phyloP scores from a whole-genome alignment of 169 alveolate species.

The Plasmodium yoelii region DNA sequence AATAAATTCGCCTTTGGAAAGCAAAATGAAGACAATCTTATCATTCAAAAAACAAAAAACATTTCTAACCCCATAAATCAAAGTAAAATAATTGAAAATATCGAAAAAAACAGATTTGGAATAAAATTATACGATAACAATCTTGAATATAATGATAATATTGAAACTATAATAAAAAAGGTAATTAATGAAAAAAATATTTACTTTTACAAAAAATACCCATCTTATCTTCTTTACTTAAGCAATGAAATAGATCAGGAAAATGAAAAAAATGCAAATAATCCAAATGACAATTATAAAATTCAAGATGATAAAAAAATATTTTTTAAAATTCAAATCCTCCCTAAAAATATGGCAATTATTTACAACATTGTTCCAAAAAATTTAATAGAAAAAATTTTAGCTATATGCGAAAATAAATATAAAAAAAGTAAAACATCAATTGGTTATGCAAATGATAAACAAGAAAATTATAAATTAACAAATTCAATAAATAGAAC shows the following conservation, averaged over 20 bases:
- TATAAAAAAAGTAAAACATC: slow-evolving; percentile 72
- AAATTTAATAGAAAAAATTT: slow-evolving; percentile 54
- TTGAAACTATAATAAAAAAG: slow-evolving; percentile 37
- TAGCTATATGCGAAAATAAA: slow-evolving; percentile 49
- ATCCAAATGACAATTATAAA: slow-evolving; percentile 15
- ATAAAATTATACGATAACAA: slow-evolving; percentile 50
- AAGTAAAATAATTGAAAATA: slow-evolving; percentile 3
- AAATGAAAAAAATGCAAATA: slow-evolving; percentile 9
- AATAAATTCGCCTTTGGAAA: too few species aligned
- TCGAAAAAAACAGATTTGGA: slow-evolving; percentile 27
- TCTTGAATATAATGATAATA: slow-evolving; percentile 50
- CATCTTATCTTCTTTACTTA: slow-evolving; percentile 44
- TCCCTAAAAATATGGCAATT: slow-evolving; percentile 46
- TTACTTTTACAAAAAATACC: slow-evolving; percentile 53
- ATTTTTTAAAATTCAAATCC: slow-evolving; percentile 58
- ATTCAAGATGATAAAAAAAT: slow-evolving; percentile 35
- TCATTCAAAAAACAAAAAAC: too few species aligned
- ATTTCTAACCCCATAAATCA: too few species aligned
- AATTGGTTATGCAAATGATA: slow-evolving; percentile 50
- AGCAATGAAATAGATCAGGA: slow-evolving; percentile 21
- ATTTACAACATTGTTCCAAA: slow-evolving; percentile 42
- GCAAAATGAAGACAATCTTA: too few species aligned
- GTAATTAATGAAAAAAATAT: slow-evolving; percentile 57
- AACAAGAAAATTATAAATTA: slow-evolving; percentile 68
- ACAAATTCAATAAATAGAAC: slow-evolving; percentile 42